Percentiles rank a stretch among this genome's conserved stretches.
Conservation (phyloP, 768 basidiomycete species). For the Mycena albidolilacea region DNA sequence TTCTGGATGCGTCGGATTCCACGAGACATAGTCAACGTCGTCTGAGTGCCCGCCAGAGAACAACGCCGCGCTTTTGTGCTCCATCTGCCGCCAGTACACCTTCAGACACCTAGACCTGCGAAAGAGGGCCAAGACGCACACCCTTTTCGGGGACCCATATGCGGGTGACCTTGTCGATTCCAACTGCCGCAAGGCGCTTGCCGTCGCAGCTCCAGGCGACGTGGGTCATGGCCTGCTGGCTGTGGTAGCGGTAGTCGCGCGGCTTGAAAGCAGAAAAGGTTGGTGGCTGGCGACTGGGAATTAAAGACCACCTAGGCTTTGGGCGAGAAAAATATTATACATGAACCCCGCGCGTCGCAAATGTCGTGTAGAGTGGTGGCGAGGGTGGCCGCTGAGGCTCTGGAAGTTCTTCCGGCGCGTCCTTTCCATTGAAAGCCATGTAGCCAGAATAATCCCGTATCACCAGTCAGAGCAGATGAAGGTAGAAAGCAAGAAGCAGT, state of each 20-base stretch:
- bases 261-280: slow-evolving; percentile 87
- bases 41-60: slow-evolving; percentile 83
- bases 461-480: background rate
- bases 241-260: slow-evolving; percentile 78
- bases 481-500: background rate
- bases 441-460: background rate
- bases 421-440: slow-evolving; percentile 47
- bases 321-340: slow-evolving; percentile 60
- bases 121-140: slow-evolving; percentile 57
- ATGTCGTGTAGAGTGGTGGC: slow-evolving; percentile 81
- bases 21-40: slow-evolving; percentile 86
- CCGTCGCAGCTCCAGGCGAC: slow-evolving; percentile 91
- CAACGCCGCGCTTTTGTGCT: slow-evolving; percentile 73
- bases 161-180: slow-evolving; percentile 83
- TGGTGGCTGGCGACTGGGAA: slow-evolving; percentile 66
- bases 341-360: slow-evolving; percentile 79
- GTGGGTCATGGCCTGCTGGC: slow-evolving; percentile 77
- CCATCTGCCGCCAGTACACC: slow-evolving; percentile 65
- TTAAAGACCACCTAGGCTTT: slow-evolving; percentile 21
- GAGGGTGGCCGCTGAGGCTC: slow-evolving; percentile 75
- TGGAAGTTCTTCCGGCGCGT: slow-evolving; percentile 73
- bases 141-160: slow-evolving; percentile 87
- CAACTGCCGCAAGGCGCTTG: slow-evolving; percentile 84
- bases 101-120: slow-evolving; percentile 10
- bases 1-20: slow-evolving; percentile 90